Evolutionary conservation across 2,329 filamentous ascomycete genomes (phyloP).

Genomic region (Penicillium sp.): DNA sequence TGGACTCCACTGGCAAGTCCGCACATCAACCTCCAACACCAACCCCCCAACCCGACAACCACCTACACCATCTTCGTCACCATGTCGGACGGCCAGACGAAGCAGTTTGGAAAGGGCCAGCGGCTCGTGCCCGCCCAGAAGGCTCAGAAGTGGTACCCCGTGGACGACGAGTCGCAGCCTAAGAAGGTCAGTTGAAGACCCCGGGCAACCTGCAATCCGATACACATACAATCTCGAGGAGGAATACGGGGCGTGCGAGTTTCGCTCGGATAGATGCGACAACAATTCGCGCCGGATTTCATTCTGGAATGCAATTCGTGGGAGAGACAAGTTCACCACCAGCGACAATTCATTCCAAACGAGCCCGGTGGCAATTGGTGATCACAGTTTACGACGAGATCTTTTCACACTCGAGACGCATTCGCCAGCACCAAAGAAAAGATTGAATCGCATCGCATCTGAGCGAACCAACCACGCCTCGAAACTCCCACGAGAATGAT

Average conservation of each 20-base stretch:
- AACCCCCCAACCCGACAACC: constrained; percentile 52
- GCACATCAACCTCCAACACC: constrained; percentile 50
- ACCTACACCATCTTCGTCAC: constrained; percentile 53
- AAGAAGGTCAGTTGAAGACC: constrained; percentile 85
- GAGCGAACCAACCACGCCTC: constrained; percentile 12
- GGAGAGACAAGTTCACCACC: constrained; percentile 11
- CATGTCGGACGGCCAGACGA: constrained; percentile 71
- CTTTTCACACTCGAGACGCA: constrained; percentile 6
- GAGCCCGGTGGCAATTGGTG: constrained; percentile 32
- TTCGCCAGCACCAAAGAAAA: neutral
- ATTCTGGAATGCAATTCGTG: constrained; percentile 23
- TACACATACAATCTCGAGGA: constrained; percentile 20
- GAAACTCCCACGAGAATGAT: neutral
- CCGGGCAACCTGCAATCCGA: constrained; percentile 24
- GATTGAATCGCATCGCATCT: constrained; percentile 19
- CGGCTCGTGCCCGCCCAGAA: constrained; percentile 90
- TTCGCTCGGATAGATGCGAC: constrained; percentile 41
- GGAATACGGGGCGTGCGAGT: constrained; percentile 35
- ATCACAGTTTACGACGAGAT: constrained; percentile 10
- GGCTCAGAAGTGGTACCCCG: constrained; percentile 99
- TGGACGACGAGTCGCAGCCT: constrained; percentile 83
- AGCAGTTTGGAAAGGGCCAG: constrained; percentile 98
- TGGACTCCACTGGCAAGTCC: constrained; percentile 47
- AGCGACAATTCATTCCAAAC: constrained; percentile 22
- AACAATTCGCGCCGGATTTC: constrained; percentile 32